Evolutionary conservation across 2,329 filamentous ascomycete species (phyloP).

Genomic region (Colletotrichum aenigma): DNA sequence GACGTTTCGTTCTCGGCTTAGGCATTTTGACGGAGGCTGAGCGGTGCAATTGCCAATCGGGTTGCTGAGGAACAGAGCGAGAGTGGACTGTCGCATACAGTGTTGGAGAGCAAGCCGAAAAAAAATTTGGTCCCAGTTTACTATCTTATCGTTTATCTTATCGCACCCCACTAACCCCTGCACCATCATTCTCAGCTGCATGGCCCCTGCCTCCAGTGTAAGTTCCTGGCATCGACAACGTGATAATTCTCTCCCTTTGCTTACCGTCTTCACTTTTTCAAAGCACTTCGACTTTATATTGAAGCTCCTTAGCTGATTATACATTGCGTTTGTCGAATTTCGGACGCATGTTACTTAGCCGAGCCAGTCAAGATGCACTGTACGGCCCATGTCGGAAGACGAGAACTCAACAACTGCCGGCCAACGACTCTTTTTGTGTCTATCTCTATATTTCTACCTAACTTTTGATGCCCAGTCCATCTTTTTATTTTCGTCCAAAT

Average conservation of each 20-base stretch:
- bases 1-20: constrained; percentile 48
- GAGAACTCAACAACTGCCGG: neutral
- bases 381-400: neutral
- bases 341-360: neutral
- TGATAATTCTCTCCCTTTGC: neutral
- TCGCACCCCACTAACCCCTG: neutral
- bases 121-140: neutral
- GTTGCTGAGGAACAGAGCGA: neutral
- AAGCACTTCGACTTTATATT: neutral
- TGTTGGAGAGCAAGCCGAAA: neutral
- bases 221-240: neutral
- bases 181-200: neutral
- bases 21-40: constrained; percentile 36
- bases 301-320: neutral
- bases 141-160: constrained; percentile 28
- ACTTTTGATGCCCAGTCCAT: neutral
- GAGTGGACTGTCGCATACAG: neutral
- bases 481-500: neutral
- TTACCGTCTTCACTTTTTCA: neutral
- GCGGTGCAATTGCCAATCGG: neutral
- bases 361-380: neutral
- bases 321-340: neutral
- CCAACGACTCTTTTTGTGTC: neutral
- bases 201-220: neutral
- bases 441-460: neutral